A percentile compares a stretch with the other conserved stretches of the same genome.
Evolutionary conservation across 345 rosid species (phyloP).

Genomic region (Theobroma cacao): DNA sequence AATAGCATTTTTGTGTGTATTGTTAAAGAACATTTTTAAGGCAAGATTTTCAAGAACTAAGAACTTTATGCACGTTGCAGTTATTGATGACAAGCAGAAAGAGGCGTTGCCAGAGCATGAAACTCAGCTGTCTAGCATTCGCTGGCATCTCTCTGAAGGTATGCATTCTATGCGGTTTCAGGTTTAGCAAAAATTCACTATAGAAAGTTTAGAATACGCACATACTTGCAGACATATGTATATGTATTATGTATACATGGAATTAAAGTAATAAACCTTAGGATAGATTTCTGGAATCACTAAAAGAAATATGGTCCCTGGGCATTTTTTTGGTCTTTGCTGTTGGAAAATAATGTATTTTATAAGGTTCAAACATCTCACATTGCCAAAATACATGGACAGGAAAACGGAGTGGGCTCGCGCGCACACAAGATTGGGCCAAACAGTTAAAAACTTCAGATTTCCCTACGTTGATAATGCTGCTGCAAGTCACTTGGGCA

Average conservation of each 20-base stretch:
- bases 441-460: too few relatives aligned
- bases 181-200: not conserved
- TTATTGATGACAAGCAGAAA: constrained; percentile 72
- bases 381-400: too few relatives aligned
- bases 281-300: not conserved
- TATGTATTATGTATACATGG: not conserved
- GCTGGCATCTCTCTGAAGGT: constrained; percentile 95
- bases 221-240: not conserved
- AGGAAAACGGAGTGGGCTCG: too few relatives aligned
- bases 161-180: not conserved
- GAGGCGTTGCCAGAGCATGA: constrained; percentile 79
- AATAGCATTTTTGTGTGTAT: not conserved
- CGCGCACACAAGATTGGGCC: too few relatives aligned
- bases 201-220: not conserved
- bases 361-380: too few relatives aligned
- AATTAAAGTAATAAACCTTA: not conserved
- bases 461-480: too few relatives aligned
- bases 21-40: constrained; percentile 12
- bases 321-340: not conserved
- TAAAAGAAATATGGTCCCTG: not conserved
- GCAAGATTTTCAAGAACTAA: constrained; percentile 24
- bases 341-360: too few relatives aligned
- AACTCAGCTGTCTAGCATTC: constrained; percentile 72
- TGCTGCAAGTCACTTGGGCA: too few relatives aligned
- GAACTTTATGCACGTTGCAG: constrained; percentile 45